phyloP scores from a whole-genome alignment of 768 basidiomycete genomes.

The Pulveroboletus ravenelii region DNA sequence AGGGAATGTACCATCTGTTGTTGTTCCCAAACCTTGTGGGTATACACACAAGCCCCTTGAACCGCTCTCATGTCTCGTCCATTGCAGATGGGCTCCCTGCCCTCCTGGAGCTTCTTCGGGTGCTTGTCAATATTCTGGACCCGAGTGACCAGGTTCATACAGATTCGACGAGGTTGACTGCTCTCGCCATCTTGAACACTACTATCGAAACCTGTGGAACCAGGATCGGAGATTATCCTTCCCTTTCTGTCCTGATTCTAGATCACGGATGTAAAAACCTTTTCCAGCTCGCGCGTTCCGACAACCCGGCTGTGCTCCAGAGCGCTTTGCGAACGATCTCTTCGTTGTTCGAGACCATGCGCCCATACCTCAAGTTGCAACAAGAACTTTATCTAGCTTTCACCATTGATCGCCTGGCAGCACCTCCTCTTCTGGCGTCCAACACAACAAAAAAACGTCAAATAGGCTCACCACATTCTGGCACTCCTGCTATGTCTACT shows the following conservation, averaged over 20 bases:
- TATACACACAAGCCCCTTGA: background rate
- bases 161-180: constrained; percentile 88
- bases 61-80: background rate
- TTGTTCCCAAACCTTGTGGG: constrained; percentile 23
- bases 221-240: constrained; percentile 71
- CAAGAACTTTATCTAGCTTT: constrained; percentile 94
- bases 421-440: constrained; percentile 37
- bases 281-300: constrained; percentile 93
- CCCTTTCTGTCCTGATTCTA: constrained; percentile 68
- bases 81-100: constrained; percentile 81
- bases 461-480: constrained; percentile 47
- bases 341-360: constrained; percentile 85
- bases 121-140: constrained; percentile 92
- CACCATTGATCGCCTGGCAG: constrained; percentile 84
- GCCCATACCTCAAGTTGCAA: constrained; percentile 83
- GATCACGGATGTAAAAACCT: constrained; percentile 95
- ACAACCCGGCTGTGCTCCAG: constrained; percentile 75
- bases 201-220: constrained; percentile 83
- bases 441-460: constrained; percentile 30
- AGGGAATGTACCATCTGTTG: constrained; percentile 32
- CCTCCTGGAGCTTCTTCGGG: constrained; percentile 86
- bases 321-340: constrained; percentile 79
- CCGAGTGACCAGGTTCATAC: constrained; percentile 94
- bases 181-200: constrained; percentile 80
- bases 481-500: constrained; percentile 43